phyloP scores from a whole-genome alignment of 495 filamentous ascomycete species.

The Xylaria telfairii region DNA sequence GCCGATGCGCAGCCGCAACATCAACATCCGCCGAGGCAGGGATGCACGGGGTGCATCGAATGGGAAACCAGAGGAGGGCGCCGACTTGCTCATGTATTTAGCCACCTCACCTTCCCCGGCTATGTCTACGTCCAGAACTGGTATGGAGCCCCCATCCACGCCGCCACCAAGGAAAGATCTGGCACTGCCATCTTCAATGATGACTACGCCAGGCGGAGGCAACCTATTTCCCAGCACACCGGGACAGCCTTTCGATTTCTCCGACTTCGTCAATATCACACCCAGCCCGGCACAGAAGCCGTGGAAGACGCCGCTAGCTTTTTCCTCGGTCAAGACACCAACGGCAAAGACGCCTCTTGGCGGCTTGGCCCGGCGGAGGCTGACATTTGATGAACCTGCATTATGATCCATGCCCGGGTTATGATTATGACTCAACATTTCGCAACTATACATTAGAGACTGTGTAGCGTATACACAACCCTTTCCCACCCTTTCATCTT shows the following conservation, averaged over 20 bases:
- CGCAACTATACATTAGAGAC: constrained; percentile 5
- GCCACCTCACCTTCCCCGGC: constrained; percentile 92
- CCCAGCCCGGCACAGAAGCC: constrained; percentile 90
- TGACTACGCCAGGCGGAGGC: constrained; percentile 80
- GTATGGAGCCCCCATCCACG: constrained; percentile 79
- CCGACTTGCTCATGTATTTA: constrained; percentile 88
- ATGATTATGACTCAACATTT: constrained; percentile 11
- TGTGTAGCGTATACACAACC: constrained; percentile 9
- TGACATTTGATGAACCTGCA: constrained; percentile 54
- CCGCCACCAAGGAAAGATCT: constrained; percentile 79
- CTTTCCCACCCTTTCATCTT: background rate
- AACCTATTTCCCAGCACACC: constrained; percentile 67
- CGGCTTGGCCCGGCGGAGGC: constrained; percentile 45
- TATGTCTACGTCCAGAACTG: constrained; percentile 43
- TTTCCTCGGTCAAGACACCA: constrained; percentile 37
- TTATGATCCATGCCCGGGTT: constrained; percentile 22
- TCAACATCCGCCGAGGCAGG: constrained; percentile 45
- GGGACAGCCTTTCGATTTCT: constrained; percentile 82
- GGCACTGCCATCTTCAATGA: constrained; percentile 82
- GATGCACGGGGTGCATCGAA: constrained; percentile 41
- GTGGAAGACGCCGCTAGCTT: constrained; percentile 71
- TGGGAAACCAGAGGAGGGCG: constrained; percentile 72
- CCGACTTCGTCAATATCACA: constrained; percentile 96
- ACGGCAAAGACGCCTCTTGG: constrained; percentile 50
- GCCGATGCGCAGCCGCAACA: constrained; percentile 64